Base-by-base conservation (phyloP, 306 rosid genomes). In the Corylus heterophylla region DNA sequence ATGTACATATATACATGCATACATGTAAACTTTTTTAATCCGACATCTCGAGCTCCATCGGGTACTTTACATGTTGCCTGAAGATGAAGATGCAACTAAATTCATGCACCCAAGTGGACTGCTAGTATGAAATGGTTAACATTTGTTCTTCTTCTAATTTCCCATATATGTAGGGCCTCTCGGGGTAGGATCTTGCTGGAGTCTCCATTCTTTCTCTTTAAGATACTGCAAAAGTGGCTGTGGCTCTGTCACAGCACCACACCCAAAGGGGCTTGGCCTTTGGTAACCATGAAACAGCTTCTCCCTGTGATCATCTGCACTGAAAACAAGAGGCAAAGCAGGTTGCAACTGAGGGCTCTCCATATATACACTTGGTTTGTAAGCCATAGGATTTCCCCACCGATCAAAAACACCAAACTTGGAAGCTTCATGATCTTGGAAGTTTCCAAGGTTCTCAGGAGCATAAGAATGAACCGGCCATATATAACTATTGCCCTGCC, bases 151-250 rank as follows among this genome's bases (percentile, higher is more conserved):
- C 20, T 73, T 64, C 77, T 80, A 90, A 39, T 89, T 90, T 83
- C 93, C 94, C 89, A 87, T 87, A 78, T 89, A 92, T 7, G 89
- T 59, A 73, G 95, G 87, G 45, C 90, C 92, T 77, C 87, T 72
- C 35, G 74, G 54, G 18, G 88, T 79, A 62, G 93, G 85, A 86
- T 96, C 96, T 42, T 59, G 77, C 78, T 90, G 98, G 55, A 91
- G 88, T 71, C 85, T 80, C 94, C 87, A 86, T 78, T 96, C 98
- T 76, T 75, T 90, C 86, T 90, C 96, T 82, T 96, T 89, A 61
- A 93, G 89, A 81, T 73, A 86, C 77, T 88, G 91, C 64, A 93
- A 82, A 69, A 93, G 89, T 51, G 97, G 87, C 84, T 84, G 86
- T 47, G 91, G 91, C 89, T 95, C 92, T 58, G 90, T 89, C 75